A percentile compares a stretch with the other conserved stretches of the same genome.
phyloP scores from a whole-genome alignment of 495 filamentous ascomycete species.

The Physcia stellaris region DNA sequence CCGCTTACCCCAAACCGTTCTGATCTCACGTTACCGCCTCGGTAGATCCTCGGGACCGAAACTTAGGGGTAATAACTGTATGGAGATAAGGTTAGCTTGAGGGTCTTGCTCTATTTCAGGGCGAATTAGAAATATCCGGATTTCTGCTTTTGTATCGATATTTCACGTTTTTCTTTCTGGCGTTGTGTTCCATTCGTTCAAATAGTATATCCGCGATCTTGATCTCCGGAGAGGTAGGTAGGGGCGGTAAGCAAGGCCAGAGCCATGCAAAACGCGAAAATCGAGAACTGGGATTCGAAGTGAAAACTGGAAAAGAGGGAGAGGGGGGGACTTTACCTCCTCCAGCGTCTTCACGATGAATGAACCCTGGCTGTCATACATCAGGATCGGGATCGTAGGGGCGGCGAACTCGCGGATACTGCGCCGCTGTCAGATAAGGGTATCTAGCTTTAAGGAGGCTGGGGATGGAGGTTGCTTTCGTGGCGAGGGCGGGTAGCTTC shows the following conservation, averaged over 20 bases:
- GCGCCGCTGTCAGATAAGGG: not conserved
- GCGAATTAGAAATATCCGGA: too few species aligned
- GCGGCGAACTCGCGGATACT: constrained; percentile 72
- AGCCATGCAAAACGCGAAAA: not conserved
- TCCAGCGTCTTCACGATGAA: constrained; percentile 59
- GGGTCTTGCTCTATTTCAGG: not conserved
- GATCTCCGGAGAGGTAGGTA: not conserved
- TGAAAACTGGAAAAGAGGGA: not conserved
- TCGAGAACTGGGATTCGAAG: not conserved
- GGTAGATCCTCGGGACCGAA: constrained; percentile 14
- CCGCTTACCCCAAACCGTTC: too few species aligned
- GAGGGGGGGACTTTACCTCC: constrained; percentile 36
- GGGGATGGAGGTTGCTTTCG: not conserved
- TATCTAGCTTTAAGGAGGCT: not conserved
- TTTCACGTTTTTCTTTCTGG: too few species aligned
- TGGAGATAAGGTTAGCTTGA: not conserved
- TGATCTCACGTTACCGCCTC: too few species aligned
- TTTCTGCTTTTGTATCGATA: too few species aligned
- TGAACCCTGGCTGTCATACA: constrained; percentile 68
- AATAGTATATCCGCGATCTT: too few species aligned
- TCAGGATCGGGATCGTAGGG: constrained; percentile 60
- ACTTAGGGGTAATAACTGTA: constrained; percentile 13
- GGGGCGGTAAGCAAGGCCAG: not conserved
- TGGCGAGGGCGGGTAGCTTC: constrained; percentile 6
- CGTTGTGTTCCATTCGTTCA: too few species aligned